Percentiles rank a stretch among this genome's conserved stretches.
These are phyloP conservation scores for Daldinia concentrica DNA, from an alignment of 495 filamentous ascomycete genomes.

Conservation along the genomic window DNA sequence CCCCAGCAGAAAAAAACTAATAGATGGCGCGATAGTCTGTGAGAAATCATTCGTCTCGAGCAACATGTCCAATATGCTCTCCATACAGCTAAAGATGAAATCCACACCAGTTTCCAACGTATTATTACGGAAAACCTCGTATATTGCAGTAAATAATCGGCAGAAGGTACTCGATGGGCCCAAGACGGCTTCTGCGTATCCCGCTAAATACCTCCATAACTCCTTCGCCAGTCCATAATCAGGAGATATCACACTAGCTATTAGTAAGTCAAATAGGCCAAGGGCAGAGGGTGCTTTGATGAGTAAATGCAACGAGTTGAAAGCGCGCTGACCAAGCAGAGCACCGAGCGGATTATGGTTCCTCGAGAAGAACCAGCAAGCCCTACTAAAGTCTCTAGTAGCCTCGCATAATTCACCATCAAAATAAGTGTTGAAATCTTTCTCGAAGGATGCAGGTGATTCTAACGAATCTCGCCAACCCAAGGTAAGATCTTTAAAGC, in stretches of 20 bases:
- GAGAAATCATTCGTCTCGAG: constrained; percentile 32
- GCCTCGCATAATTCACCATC: constrained; percentile 39
- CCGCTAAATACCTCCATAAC: constrained; percentile 38
- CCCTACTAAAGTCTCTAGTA: constrained; percentile 38
- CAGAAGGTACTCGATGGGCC: constrained; percentile 24
- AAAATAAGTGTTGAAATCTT: constrained; percentile 30
- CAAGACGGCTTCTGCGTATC: constrained; percentile 27
- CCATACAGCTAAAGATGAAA: constrained; percentile 39
- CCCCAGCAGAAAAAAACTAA: constrained; percentile 31
- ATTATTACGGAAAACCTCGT: constrained; percentile 31
- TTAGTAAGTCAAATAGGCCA: constrained; percentile 33
- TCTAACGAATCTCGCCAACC: constrained; percentile 28
- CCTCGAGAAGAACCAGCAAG: constrained; percentile 39
- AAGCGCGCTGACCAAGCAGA: constrained; percentile 35
- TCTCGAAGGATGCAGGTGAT: constrained; percentile 26
- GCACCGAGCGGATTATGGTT: constrained; percentile 29
- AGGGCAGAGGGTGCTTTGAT: constrained; percentile 32
- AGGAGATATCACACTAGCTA: constrained; percentile 37
- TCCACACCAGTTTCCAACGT: constrained; percentile 28
- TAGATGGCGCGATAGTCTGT: constrained; percentile 21
- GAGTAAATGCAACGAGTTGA: constrained; percentile 29
- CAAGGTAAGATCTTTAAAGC: constrained; percentile 31
- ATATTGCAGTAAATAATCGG: constrained; percentile 25
- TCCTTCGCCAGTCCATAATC: constrained; percentile 33
- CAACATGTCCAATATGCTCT: constrained; percentile 37